These are phyloP conservation scores for Plasmodium malariae DNA, from an alignment of 169 alveolate genomes.

Conservation along the genomic window DNA sequence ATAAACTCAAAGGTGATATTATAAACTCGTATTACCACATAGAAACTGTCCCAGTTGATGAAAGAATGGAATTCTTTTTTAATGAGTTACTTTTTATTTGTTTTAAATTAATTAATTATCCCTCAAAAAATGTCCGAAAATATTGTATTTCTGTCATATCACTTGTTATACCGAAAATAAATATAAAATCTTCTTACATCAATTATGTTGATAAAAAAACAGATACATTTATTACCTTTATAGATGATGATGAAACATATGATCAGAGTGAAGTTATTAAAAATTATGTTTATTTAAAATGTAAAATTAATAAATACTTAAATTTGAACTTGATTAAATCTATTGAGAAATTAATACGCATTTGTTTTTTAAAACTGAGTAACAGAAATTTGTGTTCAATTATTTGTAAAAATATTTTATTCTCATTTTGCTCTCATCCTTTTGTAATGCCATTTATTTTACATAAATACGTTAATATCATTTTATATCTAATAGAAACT, in stretches of 20 bases:
- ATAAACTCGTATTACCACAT: conserved; percentile 1
- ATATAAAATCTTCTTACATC: conserved; percentile 9
- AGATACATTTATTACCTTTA: conserved; percentile 26
- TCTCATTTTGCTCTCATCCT: conserved; percentile 46
- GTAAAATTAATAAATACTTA: conserved; percentile 47
- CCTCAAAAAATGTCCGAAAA: conserved; percentile 24
- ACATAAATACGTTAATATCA: conserved; percentile 41
- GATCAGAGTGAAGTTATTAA: conserved; percentile 18
- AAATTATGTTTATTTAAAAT: conserved; percentile 30
- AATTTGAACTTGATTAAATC: conserved; percentile 31
- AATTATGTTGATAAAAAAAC: conserved; percentile 35
- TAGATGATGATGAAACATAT: conserved; percentile 28
- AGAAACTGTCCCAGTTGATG: background rate
- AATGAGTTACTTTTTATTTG: conserved; percentile 55
- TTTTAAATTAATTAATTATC: conserved; percentile 54
- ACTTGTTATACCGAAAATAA: conserved; percentile 13
- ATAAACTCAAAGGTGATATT: conserved; percentile 15
- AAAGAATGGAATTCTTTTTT: conserved; percentile 28
- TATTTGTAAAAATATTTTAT: conserved; percentile 42
- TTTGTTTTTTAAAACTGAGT: conserved; percentile 20
- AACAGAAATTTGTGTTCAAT: conserved; percentile 34
- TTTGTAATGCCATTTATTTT: conserved; percentile 26
- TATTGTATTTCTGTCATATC: conserved; percentile 1
- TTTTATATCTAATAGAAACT: conserved; percentile 41
- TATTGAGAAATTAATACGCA: conserved; percentile 23